Base-by-base conservation (phyloP, 768 basidiomycete genomes). In the Tylopilus vinaceipallidus region DNA sequence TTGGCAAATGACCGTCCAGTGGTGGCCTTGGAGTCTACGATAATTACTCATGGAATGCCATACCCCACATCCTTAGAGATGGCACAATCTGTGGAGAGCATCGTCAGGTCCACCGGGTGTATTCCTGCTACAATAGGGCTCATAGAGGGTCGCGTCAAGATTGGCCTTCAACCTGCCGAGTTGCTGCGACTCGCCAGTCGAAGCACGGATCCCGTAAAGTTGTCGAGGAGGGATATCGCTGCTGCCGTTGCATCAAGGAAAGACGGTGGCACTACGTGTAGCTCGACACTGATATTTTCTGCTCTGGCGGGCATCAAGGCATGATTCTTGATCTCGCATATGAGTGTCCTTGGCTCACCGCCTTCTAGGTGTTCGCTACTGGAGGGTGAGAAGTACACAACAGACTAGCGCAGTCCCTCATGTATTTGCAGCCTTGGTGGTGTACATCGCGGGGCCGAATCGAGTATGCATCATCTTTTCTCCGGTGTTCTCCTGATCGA, bases 41-140 rank as follows among this genome's bases (percentile, higher is more conserved):
- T 98, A 45, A 83, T 97, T 51, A 94, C 94, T 2, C 92, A 98
- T 74, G 95, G 93, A 17, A 82, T 95, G 72, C 91, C 92, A 0
- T 82, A 82, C 56, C 93, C 93, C 0, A 75, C 76, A 32, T 95
- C 92, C 61, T 65, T 86, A 6, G 74, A 84, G 23, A 83, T 88
- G 20, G 84, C 91, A 0, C 70, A 72, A 27, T 83, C 83, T 6
- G 75, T 95, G 17, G 91, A 93, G 66, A 64, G 61, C 7, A 84
- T 88, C 42, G 84, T 95, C 26, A 77, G 92, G 51, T 75, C 77
- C 2, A 80, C 81, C 27, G 87, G 88, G 4, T 82, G 85, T n/a
- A 72, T 87, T 20, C 97, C 97, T 7, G 95, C 95, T 1, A 98
- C 94, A 1, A 88, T 98, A 53, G 94, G 86, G 13, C 66, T 99